Evolutionary conservation across 495 filamentous ascomycete species (phyloP), one percentile per base, ranked within the genome.

Genomic region (Lasiosphaeria ovina): DNA sequence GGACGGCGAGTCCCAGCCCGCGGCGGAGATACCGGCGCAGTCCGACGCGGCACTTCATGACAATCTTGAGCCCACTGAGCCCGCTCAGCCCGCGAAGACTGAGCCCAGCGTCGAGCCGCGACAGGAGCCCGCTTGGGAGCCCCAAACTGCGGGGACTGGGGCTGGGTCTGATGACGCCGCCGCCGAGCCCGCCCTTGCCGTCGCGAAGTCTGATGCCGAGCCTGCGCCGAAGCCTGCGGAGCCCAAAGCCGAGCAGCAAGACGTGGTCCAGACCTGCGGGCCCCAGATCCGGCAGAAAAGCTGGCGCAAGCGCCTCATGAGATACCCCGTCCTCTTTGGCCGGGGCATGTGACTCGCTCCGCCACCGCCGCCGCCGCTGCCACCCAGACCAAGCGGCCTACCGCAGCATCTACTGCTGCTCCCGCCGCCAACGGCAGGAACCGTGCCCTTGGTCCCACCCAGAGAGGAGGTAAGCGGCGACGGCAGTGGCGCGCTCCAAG

Each of bases 231-330:
- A 57, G 57, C 54, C 57, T 16, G 52, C 59, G 31, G 55, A 53
- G 14, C 35, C 58, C 49, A 68, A 63, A 60, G 51, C 55, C 55
- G 57, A 54, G 35, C 47, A 36, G 16, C 24, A 24, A 24, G 49
- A 54, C 35, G 12, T 38, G 38, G 35, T 11, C 54, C 59, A 60
- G 53, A 57, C 36, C 35, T 58, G 61, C 51, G 55, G 59, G 35
- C 53, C 45, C 61, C 52, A 58, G 53, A 57, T 53, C 60, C 56
- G 63, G 62, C 61, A 62, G 60, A 59, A 61, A 53, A 67, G 66
- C 54, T 72, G 70, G 70, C 68, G 68, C 60, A 65, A 61, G 57
- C 59, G 64, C 10, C 61, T 70, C 59, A 57, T 72, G 48, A 58
- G 65, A 16, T 66, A 67, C 42, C 70, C 68, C 12, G 67, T 55